A percentile compares a stretch with the other conserved stretches of the same genome.
Evolutionary conservation across 441 rosid genomes (phyloP).

Genomic region (Bocquillonia castaneifolia): DNA sequence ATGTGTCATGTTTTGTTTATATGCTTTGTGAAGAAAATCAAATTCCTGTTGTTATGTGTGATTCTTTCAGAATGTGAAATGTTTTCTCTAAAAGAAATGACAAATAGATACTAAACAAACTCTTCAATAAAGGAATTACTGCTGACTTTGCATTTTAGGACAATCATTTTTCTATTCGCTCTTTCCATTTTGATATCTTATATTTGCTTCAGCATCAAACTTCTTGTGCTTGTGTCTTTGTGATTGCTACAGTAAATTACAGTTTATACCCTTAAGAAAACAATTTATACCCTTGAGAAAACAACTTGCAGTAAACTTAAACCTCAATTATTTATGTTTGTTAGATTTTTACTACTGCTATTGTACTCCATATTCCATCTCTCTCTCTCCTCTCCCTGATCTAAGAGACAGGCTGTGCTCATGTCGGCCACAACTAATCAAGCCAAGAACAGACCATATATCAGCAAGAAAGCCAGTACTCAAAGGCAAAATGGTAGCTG

Average conservation of each 20-base stretch:
- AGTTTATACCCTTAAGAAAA: not conserved
- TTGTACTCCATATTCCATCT: not conserved
- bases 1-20: not conserved
- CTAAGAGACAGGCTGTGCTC: not conserved
- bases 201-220: not conserved
- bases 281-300: not conserved
- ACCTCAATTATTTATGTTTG: slow-evolving; percentile 1
- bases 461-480: slow-evolving; percentile 27
- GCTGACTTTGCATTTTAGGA: slow-evolving; percentile 4
- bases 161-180: not conserved
- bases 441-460: slow-evolving; percentile 24
- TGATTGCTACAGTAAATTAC: not conserved
- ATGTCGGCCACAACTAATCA: slow-evolving; percentile 23
- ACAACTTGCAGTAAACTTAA: not conserved
- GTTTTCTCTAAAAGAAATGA: not conserved
- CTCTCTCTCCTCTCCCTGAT: not conserved
- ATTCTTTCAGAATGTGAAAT: slow-evolving; percentile 6
- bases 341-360: not conserved
- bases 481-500: slow-evolving; percentile 16
- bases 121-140: not conserved
- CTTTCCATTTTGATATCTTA: not conserved
- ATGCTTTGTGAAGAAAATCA: not conserved
- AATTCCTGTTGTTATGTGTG: not conserved
- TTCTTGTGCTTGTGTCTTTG: not conserved
- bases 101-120: slow-evolving; percentile 11